Conservation (phyloP, 148 eudicot species). For the Agrostemma githago region DNA sequence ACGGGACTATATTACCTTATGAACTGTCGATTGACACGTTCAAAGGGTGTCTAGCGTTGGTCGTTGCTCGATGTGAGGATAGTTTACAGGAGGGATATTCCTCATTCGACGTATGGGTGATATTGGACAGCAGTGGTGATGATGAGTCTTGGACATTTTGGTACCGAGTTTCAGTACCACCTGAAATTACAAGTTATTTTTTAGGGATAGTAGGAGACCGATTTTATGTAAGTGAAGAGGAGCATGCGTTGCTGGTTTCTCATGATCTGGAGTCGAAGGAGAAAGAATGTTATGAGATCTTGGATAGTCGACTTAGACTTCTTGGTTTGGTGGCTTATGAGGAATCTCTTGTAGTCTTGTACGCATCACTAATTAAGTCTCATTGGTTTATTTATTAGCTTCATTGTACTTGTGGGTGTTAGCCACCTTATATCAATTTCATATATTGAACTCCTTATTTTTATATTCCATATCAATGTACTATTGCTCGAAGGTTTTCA, state of each 20-base stretch:
- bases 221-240: neutral
- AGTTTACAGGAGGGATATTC: no score
- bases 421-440: no score
- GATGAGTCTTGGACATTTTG: neutral
- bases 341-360: neutral
- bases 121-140: neutral
- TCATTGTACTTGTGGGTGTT: no score
- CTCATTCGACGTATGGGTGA: neutral
- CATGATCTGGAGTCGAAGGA: neutral
- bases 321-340: neutral
- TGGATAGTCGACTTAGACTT: neutral
- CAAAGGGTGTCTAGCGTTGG: no score
- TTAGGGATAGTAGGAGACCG: neutral
- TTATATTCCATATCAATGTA: no score
- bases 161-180: neutral
- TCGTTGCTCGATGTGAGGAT: no score
- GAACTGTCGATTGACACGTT: no score
- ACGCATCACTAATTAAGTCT: neutral
- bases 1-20: no score
- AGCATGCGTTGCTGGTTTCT: neutral
- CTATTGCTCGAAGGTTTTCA: no score
- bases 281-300: neutral
- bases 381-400: no score
- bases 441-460: no score
- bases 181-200: neutral